A percentile compares a stretch with the other conserved stretches of the same genome.
Conservation (phyloP, 2,329 filamentous ascomycete species). For the Diaporthe citri region DNA sequence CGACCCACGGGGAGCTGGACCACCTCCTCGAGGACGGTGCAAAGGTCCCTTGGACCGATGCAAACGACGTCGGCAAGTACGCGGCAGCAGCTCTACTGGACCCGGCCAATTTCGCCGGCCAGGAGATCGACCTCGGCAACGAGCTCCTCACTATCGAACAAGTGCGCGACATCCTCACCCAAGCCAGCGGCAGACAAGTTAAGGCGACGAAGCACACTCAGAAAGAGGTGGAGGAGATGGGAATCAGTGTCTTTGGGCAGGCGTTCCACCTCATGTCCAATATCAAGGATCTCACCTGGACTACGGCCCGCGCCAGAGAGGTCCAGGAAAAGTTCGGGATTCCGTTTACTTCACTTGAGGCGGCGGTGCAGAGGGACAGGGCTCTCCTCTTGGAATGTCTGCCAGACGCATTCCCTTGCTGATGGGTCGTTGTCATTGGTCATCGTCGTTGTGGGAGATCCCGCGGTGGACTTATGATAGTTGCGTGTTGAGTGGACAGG, state of each 20-base stretch:
- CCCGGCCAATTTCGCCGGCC: conserved; percentile 47
- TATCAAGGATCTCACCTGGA: conserved; percentile 43
- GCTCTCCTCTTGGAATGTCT: conserved; percentile 7
- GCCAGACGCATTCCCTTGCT: background rate
- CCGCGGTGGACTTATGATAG: background rate
- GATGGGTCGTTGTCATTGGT: background rate
- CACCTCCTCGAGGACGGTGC: conserved; percentile 43
- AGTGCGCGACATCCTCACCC: conserved; percentile 45
- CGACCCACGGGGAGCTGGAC: conserved; percentile 47
- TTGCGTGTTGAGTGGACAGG: background rate
- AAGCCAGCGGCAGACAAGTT: conserved; percentile 49
- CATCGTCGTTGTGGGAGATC: background rate
- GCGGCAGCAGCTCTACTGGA: conserved; percentile 49
- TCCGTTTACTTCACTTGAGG: conserved; percentile 47
- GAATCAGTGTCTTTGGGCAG: conserved; percentile 41
- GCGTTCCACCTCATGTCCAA: conserved; percentile 47
- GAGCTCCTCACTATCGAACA: conserved; percentile 50
- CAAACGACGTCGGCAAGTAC: conserved; percentile 49
- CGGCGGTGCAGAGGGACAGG: conserved; percentile 18
- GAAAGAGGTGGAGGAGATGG: conserved; percentile 44
- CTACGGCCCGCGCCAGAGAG: conserved; percentile 38
- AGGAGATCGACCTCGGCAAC: conserved; percentile 49
- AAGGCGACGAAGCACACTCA: conserved; percentile 40
- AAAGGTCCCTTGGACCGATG: conserved; percentile 48
- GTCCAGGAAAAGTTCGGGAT: conserved; percentile 47